A percentile compares a stretch with the other conserved stretches of the same genome.
Evolutionary conservation across 148 eudicot genomes (phyloP).

Genomic region (Mesembryanthemum crystallinum): DNA sequence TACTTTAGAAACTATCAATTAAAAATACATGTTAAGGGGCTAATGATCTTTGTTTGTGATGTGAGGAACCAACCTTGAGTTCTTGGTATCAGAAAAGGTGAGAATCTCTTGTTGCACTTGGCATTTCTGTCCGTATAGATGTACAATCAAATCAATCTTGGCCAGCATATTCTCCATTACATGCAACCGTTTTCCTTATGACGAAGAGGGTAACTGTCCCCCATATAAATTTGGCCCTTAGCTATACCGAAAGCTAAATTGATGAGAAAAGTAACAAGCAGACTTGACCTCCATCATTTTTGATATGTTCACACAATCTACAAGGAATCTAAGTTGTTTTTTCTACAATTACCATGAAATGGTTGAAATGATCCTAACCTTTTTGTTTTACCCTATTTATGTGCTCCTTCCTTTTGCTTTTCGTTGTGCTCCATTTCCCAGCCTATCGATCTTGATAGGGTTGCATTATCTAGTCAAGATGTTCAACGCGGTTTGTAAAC

Average conservation of each 20-base stretch:
- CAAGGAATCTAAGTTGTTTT: conserved; percentile 11
- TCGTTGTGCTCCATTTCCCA: not conserved
- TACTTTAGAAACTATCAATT: conserved; percentile 21
- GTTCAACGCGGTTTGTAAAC: not conserved
- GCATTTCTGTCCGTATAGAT: conserved; percentile 13
- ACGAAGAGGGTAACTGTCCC: conserved; percentile 25
- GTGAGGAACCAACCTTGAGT: conserved; percentile 18
- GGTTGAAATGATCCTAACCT: not conserved
- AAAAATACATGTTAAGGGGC: conserved; percentile 7
- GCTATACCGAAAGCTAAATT: conserved; percentile 18
- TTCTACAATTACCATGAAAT: conserved; percentile 5
- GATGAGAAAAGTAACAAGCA: not conserved
- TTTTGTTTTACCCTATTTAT: not conserved
- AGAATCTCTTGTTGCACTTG: conserved; percentile 23
- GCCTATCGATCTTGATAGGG: not conserved
- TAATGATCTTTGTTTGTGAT: conserved; percentile 15
- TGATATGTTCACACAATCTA: not conserved
- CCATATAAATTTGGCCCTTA: conserved; percentile 29
- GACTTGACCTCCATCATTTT: not conserved
- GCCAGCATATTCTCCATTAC: conserved; percentile 22
- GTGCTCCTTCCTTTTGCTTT: not conserved
- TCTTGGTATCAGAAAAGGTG: conserved; percentile 12
- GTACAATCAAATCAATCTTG: conserved; percentile 19
- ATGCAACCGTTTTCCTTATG: conserved; percentile 6
- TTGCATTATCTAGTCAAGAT: not conserved